phyloP scores from a whole-genome alignment of 305 asterid species.

The Fraxinus nigra region DNA sequence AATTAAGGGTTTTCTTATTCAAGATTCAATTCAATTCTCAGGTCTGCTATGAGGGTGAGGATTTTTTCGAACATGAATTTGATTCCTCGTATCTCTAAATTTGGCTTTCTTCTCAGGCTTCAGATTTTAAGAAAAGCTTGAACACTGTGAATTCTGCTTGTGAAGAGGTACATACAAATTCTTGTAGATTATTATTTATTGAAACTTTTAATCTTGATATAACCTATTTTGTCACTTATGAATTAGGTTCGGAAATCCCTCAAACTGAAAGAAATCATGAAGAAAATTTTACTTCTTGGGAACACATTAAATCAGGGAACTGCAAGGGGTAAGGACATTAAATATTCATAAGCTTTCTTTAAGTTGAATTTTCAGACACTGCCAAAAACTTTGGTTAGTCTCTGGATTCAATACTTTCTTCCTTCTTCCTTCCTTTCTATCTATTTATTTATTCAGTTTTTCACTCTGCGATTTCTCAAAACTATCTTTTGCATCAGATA shows the following conservation, averaged over 20 bases:
- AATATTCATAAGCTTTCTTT: constrained; percentile 9
- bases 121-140: constrained; percentile 78
- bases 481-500: background rate
- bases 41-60: constrained; percentile 49
- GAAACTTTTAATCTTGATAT: constrained; percentile 12
- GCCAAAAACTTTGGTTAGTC: constrained; percentile 14
- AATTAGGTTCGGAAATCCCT: constrained; percentile 73
- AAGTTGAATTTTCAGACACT: constrained; percentile 16
- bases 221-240: constrained; percentile 22
- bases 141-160: constrained; percentile 73
- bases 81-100: constrained; percentile 25
- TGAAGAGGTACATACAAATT: constrained; percentile 66
- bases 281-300: constrained; percentile 74
- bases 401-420: background rate
- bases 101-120: constrained; percentile 49
- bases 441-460: background rate
- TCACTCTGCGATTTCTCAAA: background rate
- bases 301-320: constrained; percentile 95
- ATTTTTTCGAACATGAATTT: constrained; percentile 18
- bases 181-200: constrained; percentile 9
- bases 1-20: constrained; percentile 84
- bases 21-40: constrained; percentile 91
- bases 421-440: background rate
- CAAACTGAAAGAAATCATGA: constrained; percentile 78
- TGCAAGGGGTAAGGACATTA: constrained; percentile 68